phyloP scores from a whole-genome alignment of 306 rosid species.

The Vicia sativa region DNA sequence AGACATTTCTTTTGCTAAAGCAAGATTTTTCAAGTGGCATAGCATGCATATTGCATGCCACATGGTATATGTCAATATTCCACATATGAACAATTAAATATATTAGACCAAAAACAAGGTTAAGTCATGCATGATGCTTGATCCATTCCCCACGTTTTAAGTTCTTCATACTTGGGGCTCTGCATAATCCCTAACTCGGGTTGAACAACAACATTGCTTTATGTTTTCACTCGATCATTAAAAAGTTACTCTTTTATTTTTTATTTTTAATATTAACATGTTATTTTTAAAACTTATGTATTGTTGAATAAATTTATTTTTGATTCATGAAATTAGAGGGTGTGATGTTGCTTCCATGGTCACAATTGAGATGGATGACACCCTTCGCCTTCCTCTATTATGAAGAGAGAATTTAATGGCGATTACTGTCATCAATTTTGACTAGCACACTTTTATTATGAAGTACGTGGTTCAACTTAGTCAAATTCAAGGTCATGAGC shows the following conservation, averaged over 20 bases:
- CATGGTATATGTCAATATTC: conserved; percentile 47
- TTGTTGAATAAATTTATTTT: neutral
- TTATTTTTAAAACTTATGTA: neutral
- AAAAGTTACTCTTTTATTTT: neutral
- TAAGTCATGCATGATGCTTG: conserved; percentile 41
- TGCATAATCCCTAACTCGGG: neutral
- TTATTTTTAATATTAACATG: neutral
- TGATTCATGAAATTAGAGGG: too few relatives aligned
- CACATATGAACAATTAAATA: neutral
- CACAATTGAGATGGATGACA: too few relatives aligned
- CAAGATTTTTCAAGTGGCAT: conserved; percentile 37
- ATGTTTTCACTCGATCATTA: conserved; percentile 9
- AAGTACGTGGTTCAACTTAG: too few relatives aligned
- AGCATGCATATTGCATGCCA: conserved; percentile 45
- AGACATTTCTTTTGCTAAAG: conserved; percentile 36
- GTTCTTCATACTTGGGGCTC: neutral
- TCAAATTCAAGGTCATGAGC: too few relatives aligned
- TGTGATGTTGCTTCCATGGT: too few relatives aligned
- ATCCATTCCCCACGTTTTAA: conserved; percentile 2
- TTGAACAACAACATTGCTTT: neutral
- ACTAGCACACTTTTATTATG: too few relatives aligned
- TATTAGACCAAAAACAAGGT: conserved; percentile 38
- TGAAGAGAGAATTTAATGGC: too few relatives aligned
- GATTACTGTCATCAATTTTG: too few relatives aligned
- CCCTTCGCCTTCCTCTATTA: too few relatives aligned